phyloP scores from a whole-genome alignment of 176 grass and related monocot species.

The Triticum urartu region DNA sequence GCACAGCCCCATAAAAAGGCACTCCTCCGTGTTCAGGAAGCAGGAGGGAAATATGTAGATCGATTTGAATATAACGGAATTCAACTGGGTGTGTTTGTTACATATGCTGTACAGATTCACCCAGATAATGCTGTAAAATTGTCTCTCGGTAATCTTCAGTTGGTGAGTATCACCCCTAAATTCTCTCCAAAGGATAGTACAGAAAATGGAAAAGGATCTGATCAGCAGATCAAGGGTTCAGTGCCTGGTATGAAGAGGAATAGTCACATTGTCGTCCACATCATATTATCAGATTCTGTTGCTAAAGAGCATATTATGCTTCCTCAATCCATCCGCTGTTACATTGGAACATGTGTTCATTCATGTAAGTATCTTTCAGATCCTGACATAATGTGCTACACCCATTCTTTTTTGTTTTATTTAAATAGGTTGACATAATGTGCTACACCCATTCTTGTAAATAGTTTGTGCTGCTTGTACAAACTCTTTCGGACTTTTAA shows the following conservation, averaged over 20 bases:
- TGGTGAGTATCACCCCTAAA: conserved; percentile 32
- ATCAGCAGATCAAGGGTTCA: background rate
- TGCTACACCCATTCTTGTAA: no score
- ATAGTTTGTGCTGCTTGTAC: no score
- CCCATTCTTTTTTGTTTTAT: background rate
- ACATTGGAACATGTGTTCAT: conserved; percentile 47
- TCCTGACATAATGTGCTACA: background rate
- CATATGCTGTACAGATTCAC: conserved; percentile 51
- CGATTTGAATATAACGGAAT: conserved; percentile 42
- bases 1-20: conserved; percentile 49
- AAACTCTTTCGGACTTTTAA: no score
- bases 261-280: conserved; percentile 34
- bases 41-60: conserved; percentile 48
- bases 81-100: conserved; percentile 48
- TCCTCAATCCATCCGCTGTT: conserved; percentile 49
- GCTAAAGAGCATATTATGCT: conserved; percentile 62
- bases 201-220: conserved; percentile 29
- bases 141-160: conserved; percentile 30
- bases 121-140: conserved; percentile 60
- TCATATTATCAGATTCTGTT: conserved; percentile 55
- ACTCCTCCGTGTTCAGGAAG: conserved; percentile 57
- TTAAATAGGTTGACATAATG: background rate
- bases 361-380: conserved; percentile 31
- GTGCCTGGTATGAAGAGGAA: conserved; percentile 3
- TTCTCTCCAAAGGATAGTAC: background rate